These are phyloP conservation scores for Neurospora cerealis DNA, from an alignment of 495 filamentous ascomycete genomes.

Conservation along the genomic window DNA sequence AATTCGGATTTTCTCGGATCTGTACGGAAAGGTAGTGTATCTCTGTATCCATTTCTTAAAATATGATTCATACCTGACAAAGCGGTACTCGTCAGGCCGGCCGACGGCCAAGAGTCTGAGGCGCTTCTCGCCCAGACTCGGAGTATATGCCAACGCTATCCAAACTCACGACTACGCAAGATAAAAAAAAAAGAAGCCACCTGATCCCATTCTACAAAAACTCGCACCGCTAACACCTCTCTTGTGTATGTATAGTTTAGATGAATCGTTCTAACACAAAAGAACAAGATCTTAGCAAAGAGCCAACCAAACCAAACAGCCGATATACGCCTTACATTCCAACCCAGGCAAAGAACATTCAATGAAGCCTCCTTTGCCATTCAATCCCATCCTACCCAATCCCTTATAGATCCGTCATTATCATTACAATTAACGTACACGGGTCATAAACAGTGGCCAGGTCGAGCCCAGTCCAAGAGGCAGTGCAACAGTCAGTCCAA, in stretches of 20 bases:
- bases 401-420: background rate
- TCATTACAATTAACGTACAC: background rate
- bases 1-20: no score
- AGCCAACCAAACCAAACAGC: background rate
- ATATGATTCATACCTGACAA: no score
- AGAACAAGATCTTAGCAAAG: background rate
- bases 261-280: background rate
- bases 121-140: no score
- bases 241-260: background rate
- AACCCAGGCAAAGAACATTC: background rate
- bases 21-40: no score
- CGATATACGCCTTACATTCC: background rate
- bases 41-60: no score
- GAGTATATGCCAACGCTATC: background rate
- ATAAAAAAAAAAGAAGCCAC: background rate
- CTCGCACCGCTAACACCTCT: background rate
- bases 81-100: no score
- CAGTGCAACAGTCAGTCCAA: no score
- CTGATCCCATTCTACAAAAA: background rate
- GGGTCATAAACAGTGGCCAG: background rate
- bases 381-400: background rate
- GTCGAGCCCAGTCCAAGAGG: background rate
- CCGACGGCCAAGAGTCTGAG: no score
- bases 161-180: background rate
- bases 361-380: background rate